These are phyloP conservation scores for Nemania sp. DNA, from an alignment of 2,329 filamentous ascomycete genomes.

Conservation along the genomic window DNA sequence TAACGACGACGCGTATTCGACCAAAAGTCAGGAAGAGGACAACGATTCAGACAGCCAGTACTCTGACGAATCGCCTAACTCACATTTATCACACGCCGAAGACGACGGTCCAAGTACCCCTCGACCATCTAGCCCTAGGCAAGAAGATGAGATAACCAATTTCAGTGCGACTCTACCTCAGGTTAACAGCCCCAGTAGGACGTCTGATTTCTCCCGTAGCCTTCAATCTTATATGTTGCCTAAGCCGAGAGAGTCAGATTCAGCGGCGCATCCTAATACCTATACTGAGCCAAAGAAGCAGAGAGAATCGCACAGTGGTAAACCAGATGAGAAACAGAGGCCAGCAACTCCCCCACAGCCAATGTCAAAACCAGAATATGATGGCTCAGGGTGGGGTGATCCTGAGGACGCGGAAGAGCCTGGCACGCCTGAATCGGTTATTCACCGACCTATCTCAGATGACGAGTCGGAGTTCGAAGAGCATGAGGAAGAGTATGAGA, in stretches of 20 bases:
- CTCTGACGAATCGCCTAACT: conserved; percentile 46
- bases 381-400: conserved; percentile 58
- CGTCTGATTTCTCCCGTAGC: conserved; percentile 47
- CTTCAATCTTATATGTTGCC: conserved; percentile 53
- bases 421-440: conserved; percentile 85
- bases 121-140: conserved; percentile 48
- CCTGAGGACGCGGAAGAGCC: conserved; percentile 61
- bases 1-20: conserved; percentile 36
- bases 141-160: conserved; percentile 37
- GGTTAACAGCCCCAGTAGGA: conserved; percentile 40
- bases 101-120: conserved; percentile 49
- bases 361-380: conserved; percentile 64
- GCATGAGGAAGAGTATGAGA: conserved; percentile 27
- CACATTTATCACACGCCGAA: conserved; percentile 34
- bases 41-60: conserved; percentile 62
- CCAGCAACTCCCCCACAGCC: conserved; percentile 54
- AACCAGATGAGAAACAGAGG: conserved; percentile 37
- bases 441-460: conserved; percentile 69
- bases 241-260: conserved; percentile 44
- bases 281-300: conserved; percentile 44
- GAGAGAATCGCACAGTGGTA: too few species aligned
- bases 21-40: conserved; percentile 45
- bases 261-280: conserved; percentile 38
- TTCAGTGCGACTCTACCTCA: conserved; percentile 45
- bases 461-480: conserved; percentile 43